Base-by-base conservation (phyloP, 2,329 filamentous ascomycete species). In the Aspergillus terreus region DNA sequence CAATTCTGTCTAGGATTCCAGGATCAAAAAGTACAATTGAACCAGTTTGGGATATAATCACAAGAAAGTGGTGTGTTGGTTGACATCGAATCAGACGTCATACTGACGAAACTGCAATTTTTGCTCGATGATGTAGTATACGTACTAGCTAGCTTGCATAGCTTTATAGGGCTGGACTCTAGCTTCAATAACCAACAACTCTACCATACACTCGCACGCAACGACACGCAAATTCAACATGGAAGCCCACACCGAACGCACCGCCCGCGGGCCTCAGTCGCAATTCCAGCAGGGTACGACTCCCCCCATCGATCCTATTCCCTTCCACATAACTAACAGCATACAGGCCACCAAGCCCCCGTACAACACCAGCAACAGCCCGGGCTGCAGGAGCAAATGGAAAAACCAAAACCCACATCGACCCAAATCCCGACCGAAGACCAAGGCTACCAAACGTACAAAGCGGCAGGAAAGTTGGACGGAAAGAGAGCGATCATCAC, bases 401-500 rank as follows among this genome's bases (percentile, higher is more conserved):
- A 78, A 43, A 71, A 80, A 17, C 78, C 77, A 1, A 75, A 81
- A 50, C 85, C 87, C 1, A 74, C 81, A 42, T 82, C 81, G 51
- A 82, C 86, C 50, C 76, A 86, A 52, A 71, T 92, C 2, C 88
- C 88, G 0, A 85, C 82, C 4, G 78, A 81, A 15, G 82, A 87
- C 52, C 85, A 86, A 35, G 82, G 83, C 11, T 84, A 82, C 60
- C 82, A 87, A 62, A 80, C 79, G 44, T 92, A 94, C 74, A 84
- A 85, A 65, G 82, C 87, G 4, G 86, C 88, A 1, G 84, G 83
- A 45, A 95, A 94, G 73, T 81, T 94, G 6, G 71, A 82, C 62
- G 88, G 84, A 55, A 88, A 86, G 71, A 87, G 83, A 53, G 88
- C 88, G 6, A 71, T 94, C 52, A 92, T 94, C 62, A 92, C 89